Evolutionary conservation across 2,329 filamentous ascomycete genomes (phyloP), one percentile per base, ranked within the genome.

Genomic region (Lachnellula suecica): DNA sequence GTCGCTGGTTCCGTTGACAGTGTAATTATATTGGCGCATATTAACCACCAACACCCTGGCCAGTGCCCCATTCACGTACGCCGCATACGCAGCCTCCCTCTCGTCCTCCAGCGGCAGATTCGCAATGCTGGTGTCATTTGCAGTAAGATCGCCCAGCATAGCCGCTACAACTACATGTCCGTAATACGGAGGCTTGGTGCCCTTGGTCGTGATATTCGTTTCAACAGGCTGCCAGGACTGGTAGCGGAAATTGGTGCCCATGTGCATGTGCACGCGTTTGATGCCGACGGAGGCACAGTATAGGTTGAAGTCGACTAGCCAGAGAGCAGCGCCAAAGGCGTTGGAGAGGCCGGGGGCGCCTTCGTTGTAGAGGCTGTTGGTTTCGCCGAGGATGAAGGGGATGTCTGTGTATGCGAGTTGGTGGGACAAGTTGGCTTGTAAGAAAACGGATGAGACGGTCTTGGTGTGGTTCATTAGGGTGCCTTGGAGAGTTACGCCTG

Each of bases 111-210:
- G 66, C 0, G 72, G 71, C 5, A 84, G 61, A 46, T 79, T 72
- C n/a, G 72, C 70, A 22, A 86, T 71, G 11, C 72, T 71, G 3
- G 78, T 71, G 13, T 68, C 58, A 20, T 57, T 56, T 3, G 54
- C 51, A 3, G 59, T 63, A 9, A 73, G 60, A 51, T 77, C 66
- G 1, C 78, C 76, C 2, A 87, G 65, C 59, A 83, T 79, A 1
- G 77, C 74, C 0, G 83, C 81, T 1, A 81, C 79, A 27, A 77
- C 78, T 15, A 85, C 69, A 64, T 80, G 82, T 15, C 81, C 83
- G 59, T 87, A 87, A 65, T 85, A 88, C 0, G 83, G 82, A 0
- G 83, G 70, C 62, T 84, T 85, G 19, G 82, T 86, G 13, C 81
- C 83, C 2, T 74, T 71, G 7, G 70, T 69, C 0, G 76, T 75